Evolutionary conservation across 2,329 filamentous ascomycete species (phyloP).

Genomic region (Elsinoe perseae): DNA sequence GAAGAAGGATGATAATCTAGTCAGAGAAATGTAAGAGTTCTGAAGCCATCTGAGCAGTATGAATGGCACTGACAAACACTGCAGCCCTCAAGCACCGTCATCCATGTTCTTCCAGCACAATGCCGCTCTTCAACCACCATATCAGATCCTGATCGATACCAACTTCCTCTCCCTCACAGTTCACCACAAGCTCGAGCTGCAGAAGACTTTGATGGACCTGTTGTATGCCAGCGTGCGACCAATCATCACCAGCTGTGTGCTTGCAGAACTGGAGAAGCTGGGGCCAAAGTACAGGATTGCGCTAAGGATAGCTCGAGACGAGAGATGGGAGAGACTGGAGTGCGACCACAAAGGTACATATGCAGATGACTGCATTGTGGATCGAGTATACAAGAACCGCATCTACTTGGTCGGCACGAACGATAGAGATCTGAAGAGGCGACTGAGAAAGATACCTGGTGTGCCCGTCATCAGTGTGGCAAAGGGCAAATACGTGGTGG

Average conservation of each 20-base stretch:
- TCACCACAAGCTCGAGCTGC: slow-evolving; percentile 77
- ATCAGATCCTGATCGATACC: slow-evolving; percentile 73
- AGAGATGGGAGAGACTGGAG: slow-evolving; percentile 74
- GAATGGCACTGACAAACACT: not conserved
- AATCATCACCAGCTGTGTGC: slow-evolving; percentile 74
- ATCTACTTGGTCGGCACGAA: slow-evolving; percentile 48
- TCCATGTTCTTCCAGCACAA: slow-evolving; percentile 87
- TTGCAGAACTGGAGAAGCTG: slow-evolving; percentile 82
- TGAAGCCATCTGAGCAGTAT: not conserved
- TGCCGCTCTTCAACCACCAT: slow-evolving; percentile 74
- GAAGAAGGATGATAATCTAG: slow-evolving; percentile 53
- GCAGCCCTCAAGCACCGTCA: slow-evolving; percentile 29
- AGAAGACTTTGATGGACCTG: slow-evolving; percentile 87
- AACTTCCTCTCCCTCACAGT: slow-evolving; percentile 90
- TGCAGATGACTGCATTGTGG: slow-evolving; percentile 68
- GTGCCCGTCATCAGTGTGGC: slow-evolving; percentile 74
- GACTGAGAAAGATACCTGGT: slow-evolving; percentile 74
- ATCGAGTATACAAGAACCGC: slow-evolving; percentile 39
- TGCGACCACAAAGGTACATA: slow-evolving; percentile 89
- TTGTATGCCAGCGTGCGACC: slow-evolving; percentile 86
- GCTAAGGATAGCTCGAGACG: slow-evolving; percentile 76
- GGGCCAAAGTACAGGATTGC: slow-evolving; percentile 84
- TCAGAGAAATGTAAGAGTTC: slow-evolving; percentile 59
- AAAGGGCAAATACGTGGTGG: slow-evolving; percentile 87
- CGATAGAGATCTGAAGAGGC: slow-evolving; percentile 71